Evolutionary conservation across 495 filamentous ascomycete species (phyloP), one percentile per base, ranked within the genome.

Genomic region (Trichoderma asperelloides): DNA sequence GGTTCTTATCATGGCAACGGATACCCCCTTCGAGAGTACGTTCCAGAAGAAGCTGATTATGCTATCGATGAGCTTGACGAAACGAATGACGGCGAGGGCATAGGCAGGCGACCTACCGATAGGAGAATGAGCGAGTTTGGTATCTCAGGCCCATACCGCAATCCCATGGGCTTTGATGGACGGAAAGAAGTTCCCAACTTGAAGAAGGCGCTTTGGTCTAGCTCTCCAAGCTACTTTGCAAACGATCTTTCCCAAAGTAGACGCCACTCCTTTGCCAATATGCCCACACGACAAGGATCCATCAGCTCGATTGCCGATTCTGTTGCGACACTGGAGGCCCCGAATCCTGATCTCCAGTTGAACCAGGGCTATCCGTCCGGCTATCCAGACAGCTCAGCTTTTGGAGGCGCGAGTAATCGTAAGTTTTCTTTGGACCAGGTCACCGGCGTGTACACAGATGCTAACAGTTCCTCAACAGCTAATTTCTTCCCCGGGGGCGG

Each of bases 261-360:
- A 63, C 88, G 95, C 3, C 95, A 98, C 77, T 98, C 95, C n/a
- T 96, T 98, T 75, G 94, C 93, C n/a, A 91, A 94, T 72, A 79
- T 83, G 33, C 77, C 77, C 2, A 86, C 87, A 43, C 80, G 90
- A 39, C 88, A 92, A 69, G 80, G 79, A 13, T 93, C 90, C 3
- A 82, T 91, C 65, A 82, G 87, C 66, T 89, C 88, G 25, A 76
- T 83, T 64, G 80, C 81, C 51, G 89, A 92, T 43, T 75, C 81
- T 6, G 76, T 78, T 12, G 75, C 74, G 15, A 70, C 79, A 16
- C 79, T 81, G 27, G 79, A 83, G 11, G 66, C 71, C n/a, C 73
- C 72, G 8, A 73, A 74, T 25, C 78, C 79, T 33, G 80, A 83
- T 4, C 64, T 71, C 33, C 63, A 71, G 28, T 76, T 76, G 15